A percentile compares a stretch with the other conserved stretches of the same genome.
Conservation (phyloP, 306 rosid genomes). For the Trichosanthes cucumerina region DNA sequence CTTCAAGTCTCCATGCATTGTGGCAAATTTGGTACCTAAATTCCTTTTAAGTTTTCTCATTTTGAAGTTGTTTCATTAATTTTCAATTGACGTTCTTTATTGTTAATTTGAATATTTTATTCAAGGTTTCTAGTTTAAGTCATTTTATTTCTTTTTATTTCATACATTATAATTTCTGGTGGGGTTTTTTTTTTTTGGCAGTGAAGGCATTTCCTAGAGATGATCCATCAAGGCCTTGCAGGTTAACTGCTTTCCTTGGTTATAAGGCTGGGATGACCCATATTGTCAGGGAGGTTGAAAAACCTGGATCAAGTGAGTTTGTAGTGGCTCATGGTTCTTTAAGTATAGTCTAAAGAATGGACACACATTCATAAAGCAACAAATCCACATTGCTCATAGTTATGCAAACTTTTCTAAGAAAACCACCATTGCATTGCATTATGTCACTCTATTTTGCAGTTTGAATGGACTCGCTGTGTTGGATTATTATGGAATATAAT, state of each 20-base stretch:
- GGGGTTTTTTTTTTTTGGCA: constrained; percentile 15
- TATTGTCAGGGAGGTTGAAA: constrained; percentile 74
- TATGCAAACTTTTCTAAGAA: neutral
- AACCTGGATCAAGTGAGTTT: constrained; percentile 77
- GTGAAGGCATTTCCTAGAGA: constrained; percentile 79
- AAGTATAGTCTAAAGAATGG: neutral
- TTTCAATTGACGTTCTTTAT: neutral
- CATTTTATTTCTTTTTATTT: neutral
- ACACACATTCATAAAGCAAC: neutral
- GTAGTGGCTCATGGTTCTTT: neutral
- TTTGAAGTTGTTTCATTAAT: neutral
- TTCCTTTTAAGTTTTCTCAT: neutral
- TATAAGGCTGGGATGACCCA: constrained; percentile 89
- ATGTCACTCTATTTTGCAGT: neutral
- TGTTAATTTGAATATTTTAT: neutral
- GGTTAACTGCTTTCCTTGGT: constrained; percentile 70
- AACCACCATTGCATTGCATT: neutral
- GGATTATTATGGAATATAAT: neutral
- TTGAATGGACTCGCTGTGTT: neutral
- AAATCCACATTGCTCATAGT: neutral
- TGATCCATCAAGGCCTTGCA: constrained; percentile 41
- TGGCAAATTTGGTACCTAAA: neutral
- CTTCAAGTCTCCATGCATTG: neutral
- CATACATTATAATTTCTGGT: neutral
- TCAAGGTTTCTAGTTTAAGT: neutral